Base-by-base conservation (phyloP, 257 asterid species). In the Lithospermum erythrorhizon region DNA sequence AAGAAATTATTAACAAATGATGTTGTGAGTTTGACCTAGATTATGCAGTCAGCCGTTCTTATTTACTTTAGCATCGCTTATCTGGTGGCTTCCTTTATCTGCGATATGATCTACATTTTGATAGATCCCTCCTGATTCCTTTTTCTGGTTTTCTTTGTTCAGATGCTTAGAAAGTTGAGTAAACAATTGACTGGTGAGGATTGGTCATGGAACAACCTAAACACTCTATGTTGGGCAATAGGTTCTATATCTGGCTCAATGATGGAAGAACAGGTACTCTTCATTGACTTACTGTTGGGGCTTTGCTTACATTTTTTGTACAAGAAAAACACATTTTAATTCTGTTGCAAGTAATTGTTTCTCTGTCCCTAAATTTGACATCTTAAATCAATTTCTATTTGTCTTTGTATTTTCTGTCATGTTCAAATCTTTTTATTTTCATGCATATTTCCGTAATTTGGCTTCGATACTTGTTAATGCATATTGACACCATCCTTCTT, bases 201-300 rank as follows among this genome's bases (percentile, higher is more conserved):
- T 62, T 93, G 97, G 97, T 75, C 89, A 53, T 93, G 99, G 99
- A 93, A 93, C 94, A 86, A 86, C 80, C 95, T 93, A 65, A 93
- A 93, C 73, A 89, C 99, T 29, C 66, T 93, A 68, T 93, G 99
- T 67, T 93, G 99, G 99, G 99, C 99, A 55, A 86, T 93, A 68
- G 99, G 99, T 70, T 93, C 99, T 45, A 86, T 93, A 75, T 93
- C 99, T 62, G 99, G 99, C 62, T 93, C 99, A 17, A 93, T 93
- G 99, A 65, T 79, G 80, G 99, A 89, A 76, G 99, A 89, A 63
- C 99, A 93, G 87, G 99, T 93, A 49, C 6, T 32, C 24, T 57
- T 53, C 41, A 61, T 53, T 22, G 16, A 19, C 9, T 53, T 53
- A 10, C 19, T 41, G 25, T 53, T 0, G 11, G 7, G 22, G 57